Base-by-base conservation (phyloP, 1,284 basidiomycete species). In the Agroathelia rolfsii region DNA sequence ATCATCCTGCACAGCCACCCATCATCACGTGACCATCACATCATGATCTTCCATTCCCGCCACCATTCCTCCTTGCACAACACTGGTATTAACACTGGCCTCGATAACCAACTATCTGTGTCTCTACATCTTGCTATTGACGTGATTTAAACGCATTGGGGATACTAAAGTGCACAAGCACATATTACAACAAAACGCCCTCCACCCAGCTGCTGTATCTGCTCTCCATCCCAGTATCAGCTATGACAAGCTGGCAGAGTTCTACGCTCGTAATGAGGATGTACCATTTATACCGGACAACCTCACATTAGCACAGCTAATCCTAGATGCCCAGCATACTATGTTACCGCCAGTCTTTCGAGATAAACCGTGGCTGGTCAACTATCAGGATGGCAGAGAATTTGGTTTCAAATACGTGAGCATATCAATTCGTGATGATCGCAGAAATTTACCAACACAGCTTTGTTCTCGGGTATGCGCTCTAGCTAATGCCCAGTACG, bases 301-400 rank as follows among this genome's bases (percentile, higher is more conserved):
- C 53, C 54, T 85, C 34, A 77, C 76, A 8, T 62, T 86, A 14
- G 66, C 74, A 3, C 84, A 87, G 55, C 86, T 87, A 51, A 62
- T 85, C 27, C 63, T 86, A 17, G 73, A 79, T 43, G 50, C 52
- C 6, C 47, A 64, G 18, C 66, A 73, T 30, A 62, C 71, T 2
- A 39, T 55, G 12, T 61, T 68, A 20, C 77, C 78, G 1, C 20
- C 48, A 7, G 57, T 71, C 26, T 59, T 56, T 11, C 41, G 51
- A 1, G 53, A 53, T 25, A 47, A 53, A 3, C 72, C 77, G 3
- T 83, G 73, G 68, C 56, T 85, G 24, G 71, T 82, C 33, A 72
- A 85, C 15, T 77, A 83, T 42, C 53, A 56, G 10, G 71, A 73
- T 5, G 75, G 70, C 9, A 58, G 64, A 30, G 45, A 41, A 4